Percentiles rank a stretch among this genome's conserved stretches.
Evolutionary conservation across 1,284 basidiomycete genomes (phyloP).

Genomic region (Pseudozyma hubeiensis): DNA sequence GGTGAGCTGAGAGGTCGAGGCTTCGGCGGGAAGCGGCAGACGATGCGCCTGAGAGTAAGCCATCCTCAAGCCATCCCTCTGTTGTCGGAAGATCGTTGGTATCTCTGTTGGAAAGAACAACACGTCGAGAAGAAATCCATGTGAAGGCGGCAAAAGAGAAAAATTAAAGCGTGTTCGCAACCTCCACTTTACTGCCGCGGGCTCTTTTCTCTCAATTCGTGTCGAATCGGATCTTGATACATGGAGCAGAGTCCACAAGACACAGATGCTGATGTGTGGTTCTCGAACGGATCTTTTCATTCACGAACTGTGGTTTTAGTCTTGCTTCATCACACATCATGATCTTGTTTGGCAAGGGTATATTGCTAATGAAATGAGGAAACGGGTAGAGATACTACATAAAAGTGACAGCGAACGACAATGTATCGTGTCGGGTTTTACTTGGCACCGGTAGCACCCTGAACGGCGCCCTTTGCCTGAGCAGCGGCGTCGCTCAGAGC

Average conservation of each 20-base stretch:
- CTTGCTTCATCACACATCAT: too few relatives aligned
- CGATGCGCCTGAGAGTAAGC: conserved; percentile 38
- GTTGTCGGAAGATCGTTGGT: neutral
- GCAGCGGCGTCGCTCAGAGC: conserved; percentile 49
- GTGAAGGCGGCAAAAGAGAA: neutral
- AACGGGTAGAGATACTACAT: conserved; percentile 10
- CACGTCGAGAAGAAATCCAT: neutral
- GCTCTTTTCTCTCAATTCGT: too few relatives aligned
- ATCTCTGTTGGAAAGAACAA: neutral
- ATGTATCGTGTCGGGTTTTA: neutral
- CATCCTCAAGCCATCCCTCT: conserved; percentile 7
- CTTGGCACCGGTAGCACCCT: conserved; percentile 39
- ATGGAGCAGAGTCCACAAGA: neutral
- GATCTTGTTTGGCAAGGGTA: neutral
- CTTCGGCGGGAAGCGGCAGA: conserved; percentile 7
- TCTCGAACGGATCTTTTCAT: too few relatives aligned
- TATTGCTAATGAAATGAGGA: neutral
- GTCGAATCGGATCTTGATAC: neutral
- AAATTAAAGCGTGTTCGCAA: conserved; percentile 1
- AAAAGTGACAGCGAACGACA: neutral
- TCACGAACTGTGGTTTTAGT: too few relatives aligned
- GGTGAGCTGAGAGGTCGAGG: neutral
- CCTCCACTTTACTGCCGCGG: conserved; percentile 12
- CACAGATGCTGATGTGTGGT: too few relatives aligned
- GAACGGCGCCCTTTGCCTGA: conserved; percentile 45